A percentile compares a stretch with the other conserved stretches of the same genome.
Conservation (phyloP, 345 rosid genomes). For the Capsella bursapastoris region DNA sequence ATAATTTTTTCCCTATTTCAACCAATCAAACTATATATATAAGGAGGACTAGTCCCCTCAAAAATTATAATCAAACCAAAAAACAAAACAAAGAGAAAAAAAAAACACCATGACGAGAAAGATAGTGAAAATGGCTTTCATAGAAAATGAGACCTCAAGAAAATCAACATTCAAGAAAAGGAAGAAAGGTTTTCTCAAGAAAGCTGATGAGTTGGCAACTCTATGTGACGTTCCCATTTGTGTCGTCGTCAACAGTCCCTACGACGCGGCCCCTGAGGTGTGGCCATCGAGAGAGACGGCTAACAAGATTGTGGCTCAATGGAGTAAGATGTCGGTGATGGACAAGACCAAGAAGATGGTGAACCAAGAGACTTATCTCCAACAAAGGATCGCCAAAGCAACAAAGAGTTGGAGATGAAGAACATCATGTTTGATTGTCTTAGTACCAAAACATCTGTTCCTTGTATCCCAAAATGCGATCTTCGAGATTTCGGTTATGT, state of each 20-base stretch:
- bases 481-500: slow-evolving; percentile 33
- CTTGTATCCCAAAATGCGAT: slow-evolving; percentile 22
- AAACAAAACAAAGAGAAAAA: background rate
- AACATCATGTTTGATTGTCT: slow-evolving; percentile 40
- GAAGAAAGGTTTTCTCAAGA: slow-evolving; percentile 65
- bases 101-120: slow-evolving; percentile 55
- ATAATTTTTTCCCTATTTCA: background rate
- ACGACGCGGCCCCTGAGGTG: slow-evolving; percentile 49
- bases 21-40: slow-evolving; percentile 2
- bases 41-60: background rate
- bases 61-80: background rate
- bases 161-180: slow-evolving; percentile 70
- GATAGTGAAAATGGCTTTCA: slow-evolving; percentile 60
- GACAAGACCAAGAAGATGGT: slow-evolving; percentile 45
- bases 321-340: slow-evolving; percentile 3
- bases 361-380: slow-evolving; percentile 36
- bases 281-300: slow-evolving; percentile 52
- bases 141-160: slow-evolving; percentile 55
- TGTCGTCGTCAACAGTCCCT: slow-evolving; percentile 48
- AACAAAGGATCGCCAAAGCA: slow-evolving; percentile 41
- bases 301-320: slow-evolving; percentile 10
- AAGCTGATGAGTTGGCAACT: slow-evolving; percentile 63
- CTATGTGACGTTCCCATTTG: slow-evolving; percentile 65
- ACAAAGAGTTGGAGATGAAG: slow-evolving; percentile 42
- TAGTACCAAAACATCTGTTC: background rate